A percentile compares a stretch with the other conserved stretches of the same genome.
Conservation (phyloP, 2,329 filamentous ascomycete genomes). For the Sporothrix variecibatus region DNA sequence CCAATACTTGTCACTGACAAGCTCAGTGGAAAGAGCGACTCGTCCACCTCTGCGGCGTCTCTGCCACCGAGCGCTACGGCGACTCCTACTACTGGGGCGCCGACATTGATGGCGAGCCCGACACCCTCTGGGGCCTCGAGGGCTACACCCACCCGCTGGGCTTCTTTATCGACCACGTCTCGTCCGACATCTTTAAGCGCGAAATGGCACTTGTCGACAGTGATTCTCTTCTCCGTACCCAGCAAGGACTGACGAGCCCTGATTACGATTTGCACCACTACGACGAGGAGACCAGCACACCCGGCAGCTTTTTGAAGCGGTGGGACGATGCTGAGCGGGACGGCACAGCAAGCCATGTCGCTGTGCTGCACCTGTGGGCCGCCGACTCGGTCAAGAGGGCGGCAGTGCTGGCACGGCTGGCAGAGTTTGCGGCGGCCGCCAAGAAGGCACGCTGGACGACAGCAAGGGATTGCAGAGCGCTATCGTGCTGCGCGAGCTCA, state of each 20-base stretch:
- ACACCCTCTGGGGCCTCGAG: not conserved
- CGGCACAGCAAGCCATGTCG: not conserved
- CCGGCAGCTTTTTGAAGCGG: not conserved
- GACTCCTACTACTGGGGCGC: not conserved
- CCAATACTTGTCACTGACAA: not conserved
- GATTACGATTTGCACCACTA: not conserved
- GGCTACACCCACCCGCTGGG: not conserved
- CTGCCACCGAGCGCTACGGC: not conserved
- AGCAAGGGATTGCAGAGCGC: not conserved
- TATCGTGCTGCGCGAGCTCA: not conserved
- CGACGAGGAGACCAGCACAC: not conserved
- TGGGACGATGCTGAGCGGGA: slow-evolving; percentile 3
- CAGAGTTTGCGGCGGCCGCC: not conserved
- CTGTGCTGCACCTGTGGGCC: not conserved
- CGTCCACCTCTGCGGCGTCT: not conserved
- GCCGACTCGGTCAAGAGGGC: not conserved
- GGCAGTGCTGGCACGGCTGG: not conserved
- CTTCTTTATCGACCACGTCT: not conserved
- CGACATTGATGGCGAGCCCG: not conserved
- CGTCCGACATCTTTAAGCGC: not conserved
- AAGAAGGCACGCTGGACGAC: not conserved
- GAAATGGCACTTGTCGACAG: slow-evolving; percentile 2
- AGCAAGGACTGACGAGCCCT: not conserved
- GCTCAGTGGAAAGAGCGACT: not conserved
- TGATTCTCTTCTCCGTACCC: not conserved